Evolutionary conservation across 352 stramenopile genomes (phyloP).

Genomic region (Globisporangium nunn): DNA sequence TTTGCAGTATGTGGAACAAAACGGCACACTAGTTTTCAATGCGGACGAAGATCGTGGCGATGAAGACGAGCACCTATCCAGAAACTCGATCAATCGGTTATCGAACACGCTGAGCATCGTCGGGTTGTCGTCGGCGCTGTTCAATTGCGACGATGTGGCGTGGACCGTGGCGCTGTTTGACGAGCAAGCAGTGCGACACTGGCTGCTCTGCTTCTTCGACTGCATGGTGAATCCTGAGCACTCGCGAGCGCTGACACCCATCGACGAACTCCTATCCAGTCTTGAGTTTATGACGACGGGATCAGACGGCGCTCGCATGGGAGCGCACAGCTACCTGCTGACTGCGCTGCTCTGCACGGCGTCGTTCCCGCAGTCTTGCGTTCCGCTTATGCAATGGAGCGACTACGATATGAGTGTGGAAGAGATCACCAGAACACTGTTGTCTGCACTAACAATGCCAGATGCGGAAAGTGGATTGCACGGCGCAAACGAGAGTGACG

Average conservation of each 20-base stretch:
- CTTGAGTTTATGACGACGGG: constrained; percentile 6
- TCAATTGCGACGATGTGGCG: constrained; percentile 5
- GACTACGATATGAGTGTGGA: constrained; percentile 5
- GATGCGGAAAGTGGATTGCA: neutral
- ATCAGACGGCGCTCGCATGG: neutral
- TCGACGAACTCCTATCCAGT: constrained; percentile 16
- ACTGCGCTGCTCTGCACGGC: constrained; percentile 31
- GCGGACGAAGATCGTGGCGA: constrained; percentile 4
- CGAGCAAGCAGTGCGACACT: constrained; percentile 9
- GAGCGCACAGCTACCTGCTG: constrained; percentile 28
- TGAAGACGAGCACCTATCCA: constrained; percentile 3
- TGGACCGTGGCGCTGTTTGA: constrained; percentile 16
- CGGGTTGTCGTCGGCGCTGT: constrained; percentile 4
- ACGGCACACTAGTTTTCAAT: neutral
- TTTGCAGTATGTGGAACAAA: constrained; percentile 15
- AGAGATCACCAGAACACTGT: constrained; percentile 4
- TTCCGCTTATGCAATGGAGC: constrained; percentile 8
- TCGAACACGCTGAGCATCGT: constrained; percentile 15
- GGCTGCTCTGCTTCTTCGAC: constrained; percentile 17
- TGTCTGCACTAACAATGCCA: constrained; percentile 1
- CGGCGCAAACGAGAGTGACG: neutral
- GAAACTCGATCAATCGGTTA: constrained; percentile 4
- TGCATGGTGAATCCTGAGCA: constrained; percentile 15
- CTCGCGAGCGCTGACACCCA: constrained; percentile 21
- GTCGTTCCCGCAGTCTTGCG: constrained; percentile 18